A percentile compares a stretch with the other conserved stretches of the same genome.
Evolutionary conservation across 257 asterid genomes (phyloP).

Genomic region (Anisodus acutangulus): DNA sequence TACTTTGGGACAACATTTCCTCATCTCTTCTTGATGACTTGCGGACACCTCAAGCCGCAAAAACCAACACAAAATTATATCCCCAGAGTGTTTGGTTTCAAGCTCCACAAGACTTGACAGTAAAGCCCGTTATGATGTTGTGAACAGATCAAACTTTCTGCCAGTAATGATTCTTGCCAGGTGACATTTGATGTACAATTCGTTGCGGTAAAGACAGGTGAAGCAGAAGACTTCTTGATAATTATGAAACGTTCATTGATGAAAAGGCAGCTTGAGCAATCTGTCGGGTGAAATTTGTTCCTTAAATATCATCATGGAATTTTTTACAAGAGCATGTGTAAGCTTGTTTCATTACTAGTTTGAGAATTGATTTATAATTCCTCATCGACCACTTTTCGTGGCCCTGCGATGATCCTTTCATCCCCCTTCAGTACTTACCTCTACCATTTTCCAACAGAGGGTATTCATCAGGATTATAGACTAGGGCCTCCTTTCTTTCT

Average conservation of each 20-base stretch:
- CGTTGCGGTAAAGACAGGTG: not conserved
- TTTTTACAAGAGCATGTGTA: slow-evolving; percentile 35
- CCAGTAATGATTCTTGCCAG: slow-evolving; percentile 42
- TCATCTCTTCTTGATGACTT: slow-evolving; percentile 92
- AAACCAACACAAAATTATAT: slow-evolving; percentile 77
- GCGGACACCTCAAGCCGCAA: slow-evolving; percentile 93
- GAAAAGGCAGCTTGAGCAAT: slow-evolving; percentile 36
- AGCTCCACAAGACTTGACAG: slow-evolving; percentile 75
- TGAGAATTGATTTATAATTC: slow-evolving; percentile 29
- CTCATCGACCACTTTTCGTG: slow-evolving; percentile 7
- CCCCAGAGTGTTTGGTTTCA: slow-evolving; percentile 93
- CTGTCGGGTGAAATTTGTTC: slow-evolving; percentile 41
- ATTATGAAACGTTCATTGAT: slow-evolving; percentile 38
- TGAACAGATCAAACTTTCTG: slow-evolving; percentile 43
- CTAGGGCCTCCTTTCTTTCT: slow-evolving; percentile 4
- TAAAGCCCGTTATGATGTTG: slow-evolving; percentile 31
- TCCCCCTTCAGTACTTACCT: not conserved
- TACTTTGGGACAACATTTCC: slow-evolving; percentile 97
- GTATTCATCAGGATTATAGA: slow-evolving; percentile 22
- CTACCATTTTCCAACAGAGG: slow-evolving; percentile 3
- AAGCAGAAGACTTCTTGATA: slow-evolving; percentile 41
- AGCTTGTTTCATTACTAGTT: slow-evolving; percentile 31
- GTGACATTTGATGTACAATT: slow-evolving; percentile 45
- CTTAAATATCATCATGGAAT: slow-evolving; percentile 24
- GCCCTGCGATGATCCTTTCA: slow-evolving; percentile 7